Percentiles rank a stretch among this genome's conserved stretches.
phyloP scores from a whole-genome alignment of 805 yeast species.

The Sugiyamaella chiloensis region DNA sequence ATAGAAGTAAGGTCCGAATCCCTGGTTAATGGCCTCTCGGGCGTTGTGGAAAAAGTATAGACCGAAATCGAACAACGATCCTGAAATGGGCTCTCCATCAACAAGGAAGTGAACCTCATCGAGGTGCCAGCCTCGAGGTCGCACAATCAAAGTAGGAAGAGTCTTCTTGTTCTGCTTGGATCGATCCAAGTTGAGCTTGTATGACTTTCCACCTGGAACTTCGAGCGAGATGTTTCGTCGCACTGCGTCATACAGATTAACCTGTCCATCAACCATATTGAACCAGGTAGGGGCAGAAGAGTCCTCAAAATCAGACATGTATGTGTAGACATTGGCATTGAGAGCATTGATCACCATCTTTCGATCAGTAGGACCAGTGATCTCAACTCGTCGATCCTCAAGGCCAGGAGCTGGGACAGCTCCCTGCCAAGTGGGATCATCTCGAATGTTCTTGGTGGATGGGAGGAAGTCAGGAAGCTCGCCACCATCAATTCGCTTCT shows the following conservation, averaged over 20 bases:
- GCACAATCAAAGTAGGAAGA: slow-evolving; percentile 51
- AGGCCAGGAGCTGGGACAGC: slow-evolving; percentile 67
- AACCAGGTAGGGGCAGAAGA: slow-evolving; percentile 70
- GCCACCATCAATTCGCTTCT: slow-evolving; percentile 56
- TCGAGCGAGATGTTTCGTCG: slow-evolving; percentile 49
- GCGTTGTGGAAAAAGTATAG: slow-evolving; percentile 70
- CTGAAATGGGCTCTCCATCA: slow-evolving; percentile 66
- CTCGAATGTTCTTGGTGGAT: slow-evolving; percentile 58
- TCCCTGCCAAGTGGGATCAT: slow-evolving; percentile 68
- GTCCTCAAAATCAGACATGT: slow-evolving; percentile 76
- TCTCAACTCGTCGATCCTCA: slow-evolving; percentile 69
- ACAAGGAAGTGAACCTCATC: slow-evolving; percentile 61
- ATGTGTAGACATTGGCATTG: slow-evolving; percentile 65
- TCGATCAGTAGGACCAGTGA: slow-evolving; percentile 74
- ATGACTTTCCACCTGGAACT: slow-evolving; percentile 38
- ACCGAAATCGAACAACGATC: slow-evolving; percentile 67
- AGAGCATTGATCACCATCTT: slow-evolving; percentile 74
- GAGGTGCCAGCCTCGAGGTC: slow-evolving; percentile 73
- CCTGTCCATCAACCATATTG: slow-evolving; percentile 66
- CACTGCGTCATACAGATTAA: slow-evolving; percentile 65
- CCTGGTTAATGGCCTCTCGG: slow-evolving; percentile 50
- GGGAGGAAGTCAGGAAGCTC: slow-evolving; percentile 67
- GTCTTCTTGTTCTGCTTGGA: slow-evolving; percentile 35
- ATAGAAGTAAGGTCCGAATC: slow-evolving; percentile 70
- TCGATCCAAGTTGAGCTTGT: slow-evolving; percentile 53